These are phyloP conservation scores for Theobroma cacao DNA, from an alignment of 345 rosid species.

Conservation along the genomic window DNA sequence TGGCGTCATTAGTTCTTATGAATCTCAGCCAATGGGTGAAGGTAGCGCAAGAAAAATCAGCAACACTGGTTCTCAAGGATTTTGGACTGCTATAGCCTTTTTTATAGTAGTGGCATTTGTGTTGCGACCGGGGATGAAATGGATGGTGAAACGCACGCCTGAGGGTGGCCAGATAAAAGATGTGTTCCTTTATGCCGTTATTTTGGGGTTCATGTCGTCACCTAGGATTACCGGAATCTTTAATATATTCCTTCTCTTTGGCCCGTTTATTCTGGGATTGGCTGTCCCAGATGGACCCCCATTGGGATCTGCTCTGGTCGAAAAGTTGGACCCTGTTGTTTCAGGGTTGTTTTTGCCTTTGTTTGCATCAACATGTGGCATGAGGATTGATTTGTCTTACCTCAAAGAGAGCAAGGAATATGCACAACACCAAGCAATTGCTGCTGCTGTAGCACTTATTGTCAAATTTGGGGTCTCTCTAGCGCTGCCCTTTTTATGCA, in stretches of 20 bases:
- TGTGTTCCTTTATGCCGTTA: conserved; percentile 6
- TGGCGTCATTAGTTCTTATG: background rate
- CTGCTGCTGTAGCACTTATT: background rate
- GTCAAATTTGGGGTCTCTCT: background rate
- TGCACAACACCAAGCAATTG: background rate
- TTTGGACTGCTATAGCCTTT: background rate
- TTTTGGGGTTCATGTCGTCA: conserved; percentile 10
- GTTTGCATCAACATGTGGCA: conserved; percentile 27
- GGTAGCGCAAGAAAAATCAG: background rate
- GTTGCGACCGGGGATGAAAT: conserved; percentile 26
- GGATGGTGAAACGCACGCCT: conserved; percentile 36
- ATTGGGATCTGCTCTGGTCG: conserved; percentile 34
- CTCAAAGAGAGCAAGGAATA: rapidly evolving
- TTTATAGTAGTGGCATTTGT: background rate
- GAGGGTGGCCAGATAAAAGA: conserved; percentile 28
- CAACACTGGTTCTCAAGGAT: background rate
- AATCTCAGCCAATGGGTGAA: background rate
- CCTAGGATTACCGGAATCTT: background rate
- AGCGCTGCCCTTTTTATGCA: background rate
- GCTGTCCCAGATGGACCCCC: conserved; percentile 46
- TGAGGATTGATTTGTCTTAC: conserved; percentile 10
- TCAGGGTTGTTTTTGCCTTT: conserved; percentile 33
- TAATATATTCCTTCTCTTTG: conserved; percentile 1
- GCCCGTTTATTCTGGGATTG: conserved; percentile 37
- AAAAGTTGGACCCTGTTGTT: conserved; percentile 28